Evolutionary conservation across 2,329 filamentous ascomycete species (phyloP), one percentile per base, ranked within the genome.

Genomic region (Alternaria angustiovoidea): DNA sequence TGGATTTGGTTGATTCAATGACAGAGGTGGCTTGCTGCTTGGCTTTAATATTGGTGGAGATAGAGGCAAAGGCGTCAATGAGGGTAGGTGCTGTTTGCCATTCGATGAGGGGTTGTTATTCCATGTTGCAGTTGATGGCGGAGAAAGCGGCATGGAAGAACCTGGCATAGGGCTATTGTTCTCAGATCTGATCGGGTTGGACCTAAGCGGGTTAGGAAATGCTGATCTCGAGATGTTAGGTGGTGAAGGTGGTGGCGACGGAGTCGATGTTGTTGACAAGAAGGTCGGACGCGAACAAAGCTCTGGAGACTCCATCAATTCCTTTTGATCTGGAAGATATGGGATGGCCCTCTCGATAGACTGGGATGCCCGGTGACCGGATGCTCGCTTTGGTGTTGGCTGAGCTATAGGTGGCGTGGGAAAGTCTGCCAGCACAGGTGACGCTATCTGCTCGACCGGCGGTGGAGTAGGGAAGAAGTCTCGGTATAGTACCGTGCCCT

Each of bases 401-500:
- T 67, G 67, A 16, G 70, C 67, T 14, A 73, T 60, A 11, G 65
- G 64, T 36, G 61, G 42, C 49, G 63, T 57, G 18, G 66, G 59
- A 9, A 56, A 58, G 11, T 47, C 36, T 38, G 51, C 49, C 41
- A 54, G 43, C 41, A 66, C 44, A 7, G 62, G 63, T 47, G 68
- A 68, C 16, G 59, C 53, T 16, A 58, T 59, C 22, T 61, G 44
- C 46, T 66, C 59, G 26, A 41, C 46, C 28, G 51, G 53, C 46
- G 66, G 53, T 47, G 66, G 59, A 22, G 62, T 62, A 12, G 73
- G 63, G 53, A 69, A 76, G 56, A 76, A 76, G 76, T 95, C 91
- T 70, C 94, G 87, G 76, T 94, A 95, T 5, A 98, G 80, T 2
- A 97, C 90, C 67, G 92, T 98, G 5, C 95, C 95, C 77, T 98